Base-by-base conservation (phyloP, 1,139 yeast species). In the Yamadazyma taylorii region DNA sequence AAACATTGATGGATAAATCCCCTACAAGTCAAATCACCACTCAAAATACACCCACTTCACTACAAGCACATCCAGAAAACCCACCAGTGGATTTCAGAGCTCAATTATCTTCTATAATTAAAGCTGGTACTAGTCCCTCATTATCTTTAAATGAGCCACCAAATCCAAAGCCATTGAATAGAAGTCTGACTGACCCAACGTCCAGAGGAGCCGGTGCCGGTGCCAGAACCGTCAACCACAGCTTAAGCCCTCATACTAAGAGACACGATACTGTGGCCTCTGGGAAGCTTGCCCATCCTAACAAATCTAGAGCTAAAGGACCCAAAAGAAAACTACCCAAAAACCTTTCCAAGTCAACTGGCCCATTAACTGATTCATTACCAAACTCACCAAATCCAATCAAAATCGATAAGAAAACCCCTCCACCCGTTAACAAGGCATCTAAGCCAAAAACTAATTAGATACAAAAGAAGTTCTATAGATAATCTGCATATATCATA, bases 271-370 rank as follows among this genome's bases (percentile, higher is more conserved):
- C 45, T 21, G 38, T 35, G 3, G 35, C 43, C 11, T 41, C 38
- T n/a, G 34, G 15, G 7, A 63, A 68, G 37, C 61, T 84, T 40
- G 65, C 62, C 0, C 94, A 85, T 52, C 63, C 77, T 9, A 84
- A 75, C 32, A 85, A 84, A 54, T 50, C 63, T 1, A 67, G 95
- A 43, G 65, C 89, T 4, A 79, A 73, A 50, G 95, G 95, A 0
- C 95, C 95, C 2, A 81, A 75, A 54, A 67, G 95, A 52, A 71
- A 85, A 45, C 69, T 80, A 26, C 95, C 95, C 0, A 72, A 66
- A 40, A 48, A 30, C 5, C 40, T 55, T 30, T 19, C 32, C 13
- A 17, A 25, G 21, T 5, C 33, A n/a, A n/a, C n/a, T n/a, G n/a
- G n/a, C n/a, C n/a, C n/a, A n/a, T n/a, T n/a, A n/a, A n/a, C n/a